phyloP scores from a whole-genome alignment of 2,329 filamentous ascomycete genomes.

The Fusarium staphyleae region DNA sequence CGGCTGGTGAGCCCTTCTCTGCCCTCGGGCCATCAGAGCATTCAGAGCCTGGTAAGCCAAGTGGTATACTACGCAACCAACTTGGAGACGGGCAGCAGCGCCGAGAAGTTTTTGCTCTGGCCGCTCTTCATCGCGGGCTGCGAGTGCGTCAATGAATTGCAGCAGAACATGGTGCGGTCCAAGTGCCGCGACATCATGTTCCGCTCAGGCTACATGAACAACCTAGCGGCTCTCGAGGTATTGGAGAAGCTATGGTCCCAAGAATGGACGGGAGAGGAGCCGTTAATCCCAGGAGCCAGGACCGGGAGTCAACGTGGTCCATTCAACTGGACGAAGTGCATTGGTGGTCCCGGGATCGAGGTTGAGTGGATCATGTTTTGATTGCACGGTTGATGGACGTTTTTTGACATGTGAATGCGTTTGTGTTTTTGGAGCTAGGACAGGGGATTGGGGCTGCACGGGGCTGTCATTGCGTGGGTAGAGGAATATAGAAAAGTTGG shows the following conservation, averaged over 20 bases:
- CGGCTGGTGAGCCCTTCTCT: conserved; percentile 80
- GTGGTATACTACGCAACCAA: conserved; percentile 84
- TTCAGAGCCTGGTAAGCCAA: conserved; percentile 83
- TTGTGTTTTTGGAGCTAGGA: conserved; percentile 15
- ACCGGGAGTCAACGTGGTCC: conserved; percentile 55
- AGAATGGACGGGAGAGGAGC: conserved; percentile 53
- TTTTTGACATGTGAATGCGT: conserved; percentile 28
- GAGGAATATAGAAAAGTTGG: conserved; percentile 1
- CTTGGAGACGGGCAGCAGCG: conserved; percentile 73
- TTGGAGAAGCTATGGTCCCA: conserved; percentile 83
- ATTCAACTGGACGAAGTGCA: conserved; percentile 66
- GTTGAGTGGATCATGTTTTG: conserved; percentile 74
- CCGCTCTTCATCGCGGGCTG: conserved; percentile 89
- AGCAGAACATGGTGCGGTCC: conserved; percentile 79
- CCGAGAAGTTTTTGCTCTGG: conserved; percentile 92
- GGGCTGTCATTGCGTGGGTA: conserved; percentile 19
- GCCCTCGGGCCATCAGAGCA: conserved; percentile 75
- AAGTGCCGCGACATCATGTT: conserved; percentile 87
- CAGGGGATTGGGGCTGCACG: conserved; percentile 24
- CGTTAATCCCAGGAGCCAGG: conserved; percentile 43
- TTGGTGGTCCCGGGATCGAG: conserved; percentile 62
- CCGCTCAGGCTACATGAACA: conserved; percentile 93
- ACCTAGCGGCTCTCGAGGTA: conserved; percentile 83
- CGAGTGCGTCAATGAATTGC: conserved; percentile 82
- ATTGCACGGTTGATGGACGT: conserved; percentile 25